Percentiles rank a stretch among this genome's conserved stretches.
Conservation (phyloP, 1,284 basidiomycete species). For the Malassezia vespertilionis region DNA sequence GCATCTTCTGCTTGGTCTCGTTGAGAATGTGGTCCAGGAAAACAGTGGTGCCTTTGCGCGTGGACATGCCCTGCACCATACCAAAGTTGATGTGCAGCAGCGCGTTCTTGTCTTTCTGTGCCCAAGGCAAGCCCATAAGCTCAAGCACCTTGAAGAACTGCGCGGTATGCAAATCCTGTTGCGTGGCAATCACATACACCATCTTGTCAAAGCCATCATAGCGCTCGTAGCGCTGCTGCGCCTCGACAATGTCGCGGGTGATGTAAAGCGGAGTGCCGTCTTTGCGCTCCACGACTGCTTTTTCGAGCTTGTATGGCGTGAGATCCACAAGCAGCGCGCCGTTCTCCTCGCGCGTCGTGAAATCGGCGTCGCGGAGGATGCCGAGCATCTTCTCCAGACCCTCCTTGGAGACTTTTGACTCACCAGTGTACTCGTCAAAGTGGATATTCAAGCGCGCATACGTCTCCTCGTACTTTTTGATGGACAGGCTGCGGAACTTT, state of each 20-base stretch:
- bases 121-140: constrained; percentile 81
- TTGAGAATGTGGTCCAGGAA: constrained; percentile 89
- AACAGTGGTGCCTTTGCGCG: constrained; percentile 87
- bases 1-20: constrained; percentile 82
- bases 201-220: constrained; percentile 73
- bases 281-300: constrained; percentile 82
- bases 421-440: constrained; percentile 89
- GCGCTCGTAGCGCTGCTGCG: constrained; percentile 66
- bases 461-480: constrained; percentile 80
- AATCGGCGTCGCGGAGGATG: constrained; percentile 23
- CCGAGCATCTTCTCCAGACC: constrained; percentile 56
- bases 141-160: constrained; percentile 92
- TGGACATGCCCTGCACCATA: constrained; percentile 88
- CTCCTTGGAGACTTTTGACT: constrained; percentile 73
- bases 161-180: constrained; percentile 82
- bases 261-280: constrained; percentile 97
- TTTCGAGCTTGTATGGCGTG: constrained; percentile 55
- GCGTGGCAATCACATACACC: constrained; percentile 89
- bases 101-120: constrained; percentile 51
- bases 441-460: constrained; percentile 81
- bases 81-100: constrained; percentile 89
- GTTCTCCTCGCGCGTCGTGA: constrained; percentile 34
- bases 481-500: constrained; percentile 80
- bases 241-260: constrained; percentile 92
- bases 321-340: constrained; percentile 41